These are phyloP conservation scores for Calcarisporium arbuscula DNA, from an alignment of 2,329 filamentous ascomycete genomes.

Conservation along the genomic window DNA sequence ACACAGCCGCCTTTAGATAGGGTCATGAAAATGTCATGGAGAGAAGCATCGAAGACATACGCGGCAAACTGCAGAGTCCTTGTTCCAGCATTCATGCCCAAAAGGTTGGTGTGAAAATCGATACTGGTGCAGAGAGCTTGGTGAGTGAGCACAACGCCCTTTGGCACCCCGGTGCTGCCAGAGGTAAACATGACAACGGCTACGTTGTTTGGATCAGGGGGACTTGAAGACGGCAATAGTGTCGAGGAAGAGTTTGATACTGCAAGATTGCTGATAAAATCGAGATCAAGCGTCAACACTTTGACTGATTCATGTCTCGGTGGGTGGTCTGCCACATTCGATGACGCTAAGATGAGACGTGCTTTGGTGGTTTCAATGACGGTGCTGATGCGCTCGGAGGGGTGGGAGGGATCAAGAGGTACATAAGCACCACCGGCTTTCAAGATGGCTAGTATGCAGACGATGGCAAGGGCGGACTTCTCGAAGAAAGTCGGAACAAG, in stretches of 20 bases:
- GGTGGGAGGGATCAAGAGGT: slow-evolving; percentile 7
- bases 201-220: neutral
- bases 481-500: slow-evolving; percentile 3
- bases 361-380: too few relatives aligned
- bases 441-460: slow-evolving; percentile 6
- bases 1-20: slow-evolving; percentile 17
- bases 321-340: too few relatives aligned
- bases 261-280: neutral
- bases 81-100: slow-evolving; percentile 1
- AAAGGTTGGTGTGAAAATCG: slow-evolving; percentile 1
- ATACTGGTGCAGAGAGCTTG: slow-evolving; percentile 6
- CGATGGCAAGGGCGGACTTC: slow-evolving; percentile 3
- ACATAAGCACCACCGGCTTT: slow-evolving; percentile 8
- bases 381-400: slow-evolving; percentile 4
- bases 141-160: slow-evolving; percentile 15
- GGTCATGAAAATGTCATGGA: slow-evolving; percentile 16
- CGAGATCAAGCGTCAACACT: neutral
- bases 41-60: slow-evolving; percentile 12
- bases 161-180: slow-evolving; percentile 13
- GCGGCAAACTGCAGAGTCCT: slow-evolving; percentile 12
- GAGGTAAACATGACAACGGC: slow-evolving; percentile 14
- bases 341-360: slow-evolving; percentile 3
- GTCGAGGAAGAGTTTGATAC: neutral
- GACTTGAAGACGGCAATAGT: neutral
- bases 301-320: too few relatives aligned